phyloP scores from a whole-genome alignment of 176 grass and related monocot species.

The Poa annua region DNA sequence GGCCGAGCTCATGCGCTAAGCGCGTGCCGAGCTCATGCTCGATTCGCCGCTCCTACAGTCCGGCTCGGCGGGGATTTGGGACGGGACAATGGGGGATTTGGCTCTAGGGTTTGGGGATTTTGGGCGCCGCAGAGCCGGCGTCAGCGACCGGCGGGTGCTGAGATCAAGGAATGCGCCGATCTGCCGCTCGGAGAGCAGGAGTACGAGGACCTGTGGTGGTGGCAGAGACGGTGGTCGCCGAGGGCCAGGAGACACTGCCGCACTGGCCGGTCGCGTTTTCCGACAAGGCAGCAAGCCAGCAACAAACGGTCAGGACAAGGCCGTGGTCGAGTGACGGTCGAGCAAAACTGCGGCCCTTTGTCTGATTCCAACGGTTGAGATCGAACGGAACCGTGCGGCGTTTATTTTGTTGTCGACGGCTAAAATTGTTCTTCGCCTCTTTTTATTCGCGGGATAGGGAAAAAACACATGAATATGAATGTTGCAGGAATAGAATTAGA shows the following conservation, averaged over 20 bases:
- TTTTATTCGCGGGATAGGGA: too few species aligned
- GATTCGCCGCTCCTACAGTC: constrained; percentile 11
- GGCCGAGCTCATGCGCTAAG: constrained; percentile 54
- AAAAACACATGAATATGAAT: too few species aligned
- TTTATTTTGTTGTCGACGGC: too few species aligned
- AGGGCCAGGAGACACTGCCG: constrained; percentile 29
- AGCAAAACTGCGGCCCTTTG: neutral
- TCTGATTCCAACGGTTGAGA: neutral
- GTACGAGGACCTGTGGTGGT: neutral
- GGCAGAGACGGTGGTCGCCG: constrained; percentile 17
- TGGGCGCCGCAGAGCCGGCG: neutral
- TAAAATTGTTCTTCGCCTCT: too few species aligned
- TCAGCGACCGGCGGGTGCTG: neutral
- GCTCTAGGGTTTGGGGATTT: constrained; percentile 47
- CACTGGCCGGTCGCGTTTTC: constrained; percentile 36
- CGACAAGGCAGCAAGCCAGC: constrained; percentile 12
- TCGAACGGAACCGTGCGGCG: neutral
- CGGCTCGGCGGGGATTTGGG: neutral
- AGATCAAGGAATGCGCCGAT: neutral
- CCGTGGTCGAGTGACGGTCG: neutral
- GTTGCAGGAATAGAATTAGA: too few species aligned
- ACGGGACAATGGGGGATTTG: constrained; percentile 24
- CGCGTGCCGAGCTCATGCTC: constrained; percentile 31
- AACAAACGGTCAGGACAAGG: constrained; percentile 25
- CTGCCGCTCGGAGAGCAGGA: neutral